Percentiles rank a stretch among this genome's conserved stretches.
phyloP scores from a whole-genome alignment of 2,329 filamentous ascomycete species.

The Pseudocercospora musae region DNA sequence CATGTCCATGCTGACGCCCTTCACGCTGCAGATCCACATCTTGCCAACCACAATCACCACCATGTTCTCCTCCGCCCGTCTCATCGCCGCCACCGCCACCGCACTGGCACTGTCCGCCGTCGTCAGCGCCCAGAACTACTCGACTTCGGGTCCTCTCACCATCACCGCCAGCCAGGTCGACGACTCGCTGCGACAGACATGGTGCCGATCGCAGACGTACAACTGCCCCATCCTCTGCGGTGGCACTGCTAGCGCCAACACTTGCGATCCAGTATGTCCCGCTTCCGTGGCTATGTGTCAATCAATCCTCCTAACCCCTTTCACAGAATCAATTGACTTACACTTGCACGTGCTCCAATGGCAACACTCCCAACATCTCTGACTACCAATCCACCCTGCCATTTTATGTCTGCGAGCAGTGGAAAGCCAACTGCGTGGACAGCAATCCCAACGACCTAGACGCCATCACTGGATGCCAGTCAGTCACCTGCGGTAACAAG shows the following conservation, averaged over 20 bases:
- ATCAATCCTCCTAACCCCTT: not conserved
- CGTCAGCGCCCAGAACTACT: constrained; percentile 44
- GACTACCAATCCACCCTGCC: constrained; percentile 58
- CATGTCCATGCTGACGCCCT: constrained; percentile 6
- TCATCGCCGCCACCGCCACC: constrained; percentile 47
- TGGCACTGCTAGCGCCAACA: constrained; percentile 48
- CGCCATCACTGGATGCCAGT: constrained; percentile 46
- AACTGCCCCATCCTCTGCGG: constrained; percentile 60
- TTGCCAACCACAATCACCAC: constrained; percentile 30
- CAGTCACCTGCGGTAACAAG: constrained; percentile 52
- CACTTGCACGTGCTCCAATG: constrained; percentile 57
- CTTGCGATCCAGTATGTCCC: constrained; percentile 53
- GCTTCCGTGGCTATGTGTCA: not conserved
- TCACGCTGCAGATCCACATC: constrained; percentile 5
- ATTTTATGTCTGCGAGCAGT: constrained; percentile 57
- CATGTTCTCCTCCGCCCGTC: constrained; percentile 49
- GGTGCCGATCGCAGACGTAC: constrained; percentile 59
- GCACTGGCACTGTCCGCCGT: constrained; percentile 47
- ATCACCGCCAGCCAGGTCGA: constrained; percentile 45
- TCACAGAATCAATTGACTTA: constrained; percentile 48
- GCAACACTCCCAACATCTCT: constrained; percentile 53
- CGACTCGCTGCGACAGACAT: constrained; percentile 41
- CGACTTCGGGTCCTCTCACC: constrained; percentile 37
- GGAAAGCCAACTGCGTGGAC: constrained; percentile 44
- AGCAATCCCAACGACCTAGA: constrained; percentile 39